Conservation (phyloP, 139 green algal species). For the Chlamydomonas sphaeroides region DNA sequence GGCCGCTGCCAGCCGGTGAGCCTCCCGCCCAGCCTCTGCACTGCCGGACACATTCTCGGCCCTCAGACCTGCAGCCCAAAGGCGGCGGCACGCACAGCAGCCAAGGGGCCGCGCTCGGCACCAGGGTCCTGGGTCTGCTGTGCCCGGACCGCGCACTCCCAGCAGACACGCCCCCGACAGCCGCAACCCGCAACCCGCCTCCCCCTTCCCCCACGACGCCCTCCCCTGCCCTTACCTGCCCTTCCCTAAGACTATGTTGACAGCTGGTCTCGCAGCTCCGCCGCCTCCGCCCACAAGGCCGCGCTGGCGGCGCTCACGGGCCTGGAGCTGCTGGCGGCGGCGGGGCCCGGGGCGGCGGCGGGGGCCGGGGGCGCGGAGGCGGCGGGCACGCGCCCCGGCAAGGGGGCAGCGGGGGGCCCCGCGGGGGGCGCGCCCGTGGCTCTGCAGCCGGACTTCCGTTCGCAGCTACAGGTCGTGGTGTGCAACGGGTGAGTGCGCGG, state of each 20-base stretch:
- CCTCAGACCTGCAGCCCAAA: too few relatives aligned
- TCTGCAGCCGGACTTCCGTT: conserved; percentile 53
- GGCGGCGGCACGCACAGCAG: too few relatives aligned
- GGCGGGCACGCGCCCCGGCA: not conserved
- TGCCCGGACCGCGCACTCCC: too few relatives aligned
- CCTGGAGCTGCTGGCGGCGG: conserved; percentile 15
- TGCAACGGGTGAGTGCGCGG: conserved; percentile 29
- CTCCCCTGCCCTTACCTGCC: too few relatives aligned
- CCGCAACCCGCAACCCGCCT: too few relatives aligned
- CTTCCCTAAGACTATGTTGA: conserved; percentile 49
- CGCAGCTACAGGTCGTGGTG: conserved; percentile 46
- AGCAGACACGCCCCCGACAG: too few relatives aligned
- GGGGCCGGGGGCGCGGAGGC: not conserved
- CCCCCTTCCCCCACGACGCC: too few relatives aligned
- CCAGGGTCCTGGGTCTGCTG: too few relatives aligned
- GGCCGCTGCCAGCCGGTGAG: conserved; percentile 49
- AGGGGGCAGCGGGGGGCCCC: too few relatives aligned
- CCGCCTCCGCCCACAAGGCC: not conserved
- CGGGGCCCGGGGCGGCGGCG: not conserved
- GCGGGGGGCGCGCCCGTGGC: not conserved
- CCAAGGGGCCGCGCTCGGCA: too few relatives aligned
- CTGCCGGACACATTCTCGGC: too few relatives aligned
- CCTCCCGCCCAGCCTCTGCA: too few relatives aligned
- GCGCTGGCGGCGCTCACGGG: conserved; percentile 1
- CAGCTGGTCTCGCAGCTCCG: conserved; percentile 16